These are phyloP conservation scores for Fusarium pilosicola DNA, from an alignment of 2,329 filamentous ascomycete species.

Conservation along the genomic window DNA sequence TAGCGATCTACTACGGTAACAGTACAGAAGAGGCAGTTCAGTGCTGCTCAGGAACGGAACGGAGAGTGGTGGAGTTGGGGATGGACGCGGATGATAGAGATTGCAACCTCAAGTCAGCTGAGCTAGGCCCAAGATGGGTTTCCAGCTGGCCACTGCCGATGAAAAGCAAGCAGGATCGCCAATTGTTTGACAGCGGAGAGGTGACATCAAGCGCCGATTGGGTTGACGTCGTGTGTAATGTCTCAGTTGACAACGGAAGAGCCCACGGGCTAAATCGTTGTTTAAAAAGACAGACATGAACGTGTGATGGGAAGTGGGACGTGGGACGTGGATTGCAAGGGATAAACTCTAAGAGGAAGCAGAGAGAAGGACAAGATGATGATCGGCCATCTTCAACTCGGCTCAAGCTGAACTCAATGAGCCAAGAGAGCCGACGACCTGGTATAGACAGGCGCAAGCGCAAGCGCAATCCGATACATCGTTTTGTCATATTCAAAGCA, in stretches of 20 bases:
- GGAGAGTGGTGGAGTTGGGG: constrained; percentile 23
- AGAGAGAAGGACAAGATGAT: constrained; percentile 19
- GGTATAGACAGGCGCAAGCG: constrained; percentile 25
- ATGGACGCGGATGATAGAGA: not conserved
- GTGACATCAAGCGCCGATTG: constrained; percentile 30
- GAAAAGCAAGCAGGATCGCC: constrained; percentile 34
- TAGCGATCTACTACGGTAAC: constrained; percentile 45
- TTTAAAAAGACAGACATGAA: constrained; percentile 13
- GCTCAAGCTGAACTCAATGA: constrained; percentile 20
- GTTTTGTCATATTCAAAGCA: constrained; percentile 15
- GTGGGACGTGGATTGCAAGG: constrained; percentile 58
- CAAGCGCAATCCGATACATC: constrained; percentile 23
- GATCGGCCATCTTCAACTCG: constrained; percentile 27
- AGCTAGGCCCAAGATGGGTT: constrained; percentile 32
- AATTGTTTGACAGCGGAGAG: constrained; percentile 33
- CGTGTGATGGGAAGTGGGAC: constrained; percentile 43
- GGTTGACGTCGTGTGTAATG: constrained; percentile 29
- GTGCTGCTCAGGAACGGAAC: constrained; percentile 6
- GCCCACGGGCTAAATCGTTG: constrained; percentile 29
- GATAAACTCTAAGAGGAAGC: constrained; percentile 43
- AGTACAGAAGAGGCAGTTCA: not conserved
- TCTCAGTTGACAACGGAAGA: constrained; percentile 40
- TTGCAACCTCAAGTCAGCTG: constrained; percentile 22
- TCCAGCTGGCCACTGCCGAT: constrained; percentile 40
- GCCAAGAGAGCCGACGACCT: constrained; percentile 21